Percentiles rank a stretch among this genome's conserved stretches.
Evolutionary conservation across 345 rosid species (phyloP).

Genomic region (Linum lewisii): DNA sequence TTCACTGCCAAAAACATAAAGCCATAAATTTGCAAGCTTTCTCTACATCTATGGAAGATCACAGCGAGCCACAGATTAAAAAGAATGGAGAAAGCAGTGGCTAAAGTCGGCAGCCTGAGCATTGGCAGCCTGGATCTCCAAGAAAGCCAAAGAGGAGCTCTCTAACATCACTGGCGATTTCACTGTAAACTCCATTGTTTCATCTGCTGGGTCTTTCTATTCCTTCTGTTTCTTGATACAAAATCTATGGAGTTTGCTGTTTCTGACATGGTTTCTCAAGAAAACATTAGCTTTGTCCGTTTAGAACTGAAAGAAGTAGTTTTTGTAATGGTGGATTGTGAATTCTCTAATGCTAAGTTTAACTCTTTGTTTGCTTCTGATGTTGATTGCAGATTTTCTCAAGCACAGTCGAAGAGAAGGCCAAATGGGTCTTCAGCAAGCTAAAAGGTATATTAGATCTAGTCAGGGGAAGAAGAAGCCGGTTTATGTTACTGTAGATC

Average conservation of each 20-base stretch:
- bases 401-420: slow-evolving; percentile 88
- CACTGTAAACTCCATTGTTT: slow-evolving; percentile 33
- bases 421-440: slow-evolving; percentile 95
- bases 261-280: slow-evolving; percentile 28
- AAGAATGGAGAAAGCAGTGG: slow-evolving; percentile 81
- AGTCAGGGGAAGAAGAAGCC: no score
- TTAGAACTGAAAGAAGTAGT: not conserved
- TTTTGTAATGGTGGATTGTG: not conserved
- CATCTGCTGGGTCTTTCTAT: not conserved
- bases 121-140: slow-evolving; percentile 86
- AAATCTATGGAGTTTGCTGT: slow-evolving; percentile 6
- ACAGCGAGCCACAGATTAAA: slow-evolving; percentile 3
- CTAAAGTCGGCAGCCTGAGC: slow-evolving; percentile 81
- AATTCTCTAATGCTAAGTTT: not conserved
- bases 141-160: slow-evolving; percentile 86
- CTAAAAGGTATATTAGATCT: slow-evolving; percentile 49
- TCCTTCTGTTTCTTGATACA: not conserved
- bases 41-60: not conserved
- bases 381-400: slow-evolving; percentile 60
- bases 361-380: not conserved
- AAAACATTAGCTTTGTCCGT: no score
- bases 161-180: slow-evolving; percentile 72
- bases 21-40: not conserved
- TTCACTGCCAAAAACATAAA: not conserved
- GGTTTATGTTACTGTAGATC: no score